These are phyloP conservation scores for Polyporus arcularius DNA, from an alignment of 768 basidiomycete genomes.

Conservation along the genomic window DNA sequence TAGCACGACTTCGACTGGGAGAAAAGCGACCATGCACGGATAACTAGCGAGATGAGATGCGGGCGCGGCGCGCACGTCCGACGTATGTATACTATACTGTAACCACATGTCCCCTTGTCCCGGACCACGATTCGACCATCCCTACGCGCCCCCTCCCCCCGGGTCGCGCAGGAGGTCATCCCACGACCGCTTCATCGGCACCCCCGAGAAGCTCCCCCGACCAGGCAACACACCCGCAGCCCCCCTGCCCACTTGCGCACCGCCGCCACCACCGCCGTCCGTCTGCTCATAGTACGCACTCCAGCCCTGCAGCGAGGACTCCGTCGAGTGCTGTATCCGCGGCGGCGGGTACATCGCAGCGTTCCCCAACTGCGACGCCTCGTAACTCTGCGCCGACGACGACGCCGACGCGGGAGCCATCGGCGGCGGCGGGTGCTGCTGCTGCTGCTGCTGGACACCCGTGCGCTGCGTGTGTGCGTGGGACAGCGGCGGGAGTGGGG, in stretches of 20 bases:
- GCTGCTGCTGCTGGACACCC: neutral
- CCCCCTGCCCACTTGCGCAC: neutral
- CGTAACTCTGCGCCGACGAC: neutral
- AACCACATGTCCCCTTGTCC: neutral
- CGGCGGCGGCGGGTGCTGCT: neutral
- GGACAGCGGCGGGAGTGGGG: neutral
- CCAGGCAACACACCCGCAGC: neutral
- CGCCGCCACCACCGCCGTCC: neutral
- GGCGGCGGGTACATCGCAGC: neutral
- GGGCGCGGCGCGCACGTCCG: neutral
- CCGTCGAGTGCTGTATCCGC: constrained; percentile 10
- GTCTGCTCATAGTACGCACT: constrained; percentile 7
- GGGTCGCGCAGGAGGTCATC: constrained; percentile 8
- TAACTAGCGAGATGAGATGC: too few species aligned
- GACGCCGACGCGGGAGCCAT: neutral
- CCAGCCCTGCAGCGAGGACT: constrained; percentile 19
- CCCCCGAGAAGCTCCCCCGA: neutral
- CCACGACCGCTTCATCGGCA: constrained; percentile 17
- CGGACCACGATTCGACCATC: neutral
- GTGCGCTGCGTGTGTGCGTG: neutral
- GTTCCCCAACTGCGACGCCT: neutral
- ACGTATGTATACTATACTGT: neutral
- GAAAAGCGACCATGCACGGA: too few species aligned
- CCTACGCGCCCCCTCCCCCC: constrained; percentile 11
- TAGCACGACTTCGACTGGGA: too few species aligned